Evolutionary conservation across 2,329 filamentous ascomycete species (phyloP).

Genomic region (Colletotrichum sp.): DNA sequence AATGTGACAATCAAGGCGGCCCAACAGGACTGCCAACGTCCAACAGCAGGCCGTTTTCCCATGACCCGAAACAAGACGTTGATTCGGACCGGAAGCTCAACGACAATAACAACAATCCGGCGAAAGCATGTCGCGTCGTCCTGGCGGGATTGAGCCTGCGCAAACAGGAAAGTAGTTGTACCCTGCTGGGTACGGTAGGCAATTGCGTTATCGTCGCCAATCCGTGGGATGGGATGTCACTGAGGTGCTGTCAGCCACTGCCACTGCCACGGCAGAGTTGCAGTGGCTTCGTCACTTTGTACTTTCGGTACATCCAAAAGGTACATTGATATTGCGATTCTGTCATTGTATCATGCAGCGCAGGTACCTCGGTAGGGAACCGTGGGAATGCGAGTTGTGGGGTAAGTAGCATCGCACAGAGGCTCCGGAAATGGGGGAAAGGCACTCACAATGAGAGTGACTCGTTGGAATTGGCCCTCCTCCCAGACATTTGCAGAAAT

Average conservation of each 20-base stretch:
- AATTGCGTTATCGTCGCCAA: neutral
- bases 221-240: neutral
- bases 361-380: neutral
- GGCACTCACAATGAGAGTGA: neutral
- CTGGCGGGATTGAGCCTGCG: neutral
- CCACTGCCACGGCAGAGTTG: neutral
- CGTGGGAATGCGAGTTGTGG: conserved; percentile 11
- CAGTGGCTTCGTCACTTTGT: neutral
- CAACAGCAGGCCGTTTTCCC: neutral
- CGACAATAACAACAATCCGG: neutral
- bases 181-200: neutral
- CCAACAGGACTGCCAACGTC: neutral
- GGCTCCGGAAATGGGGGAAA: neutral
- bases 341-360: neutral
- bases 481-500: neutral
- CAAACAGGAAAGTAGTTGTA: neutral
- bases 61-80: neutral
- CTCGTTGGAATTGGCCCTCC: neutral
- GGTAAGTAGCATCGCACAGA: conserved; percentile 12
- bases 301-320: neutral
- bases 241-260: neutral
- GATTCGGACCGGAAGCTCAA: neutral
- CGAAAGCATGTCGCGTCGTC: neutral
- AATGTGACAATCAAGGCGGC: neutral
- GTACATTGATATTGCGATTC: neutral